Evolutionary conservation across 2,329 filamentous ascomycete genomes (phyloP).

Genomic region (Malbranchea zuffiana): DNA sequence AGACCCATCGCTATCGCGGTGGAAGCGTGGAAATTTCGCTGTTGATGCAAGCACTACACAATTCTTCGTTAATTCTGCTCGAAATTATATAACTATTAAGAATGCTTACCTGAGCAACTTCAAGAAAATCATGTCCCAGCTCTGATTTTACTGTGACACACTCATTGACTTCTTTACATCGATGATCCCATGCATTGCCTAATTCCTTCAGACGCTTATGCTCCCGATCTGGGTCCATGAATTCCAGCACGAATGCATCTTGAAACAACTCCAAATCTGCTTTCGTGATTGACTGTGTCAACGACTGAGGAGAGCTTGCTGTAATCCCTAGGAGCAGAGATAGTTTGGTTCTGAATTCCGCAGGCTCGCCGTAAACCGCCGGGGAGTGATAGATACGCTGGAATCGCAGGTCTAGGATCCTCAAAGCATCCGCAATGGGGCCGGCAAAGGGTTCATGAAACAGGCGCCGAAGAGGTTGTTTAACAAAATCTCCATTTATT

Average conservation of each 20-base stretch:
- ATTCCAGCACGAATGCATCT: neutral
- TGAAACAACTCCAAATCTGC: neutral
- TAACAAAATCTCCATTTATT: constrained; percentile 4
- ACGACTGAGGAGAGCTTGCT: neutral
- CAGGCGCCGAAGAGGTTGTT: constrained; percentile 2
- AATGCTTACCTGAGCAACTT: neutral
- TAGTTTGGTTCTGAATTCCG: neutral
- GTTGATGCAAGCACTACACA: neutral
- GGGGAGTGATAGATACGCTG: constrained; percentile 1
- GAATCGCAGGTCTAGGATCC: constrained; percentile 1
- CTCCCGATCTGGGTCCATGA: too few species aligned
- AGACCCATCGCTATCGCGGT: neutral
- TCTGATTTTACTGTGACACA: neutral
- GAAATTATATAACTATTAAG: too few species aligned
- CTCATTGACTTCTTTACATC: neutral
- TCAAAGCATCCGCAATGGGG: neutral
- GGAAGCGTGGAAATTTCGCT: neutral
- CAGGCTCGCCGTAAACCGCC: neutral
- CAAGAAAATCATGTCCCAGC: neutral
- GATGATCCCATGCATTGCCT: neutral
- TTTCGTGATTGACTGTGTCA: neutral
- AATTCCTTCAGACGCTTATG: neutral
- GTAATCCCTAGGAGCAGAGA: neutral
- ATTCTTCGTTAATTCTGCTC: neutral
- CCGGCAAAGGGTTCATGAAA: neutral